phyloP scores from a whole-genome alignment of 176 grass and related monocot species.

The Lolium perenne region DNA sequence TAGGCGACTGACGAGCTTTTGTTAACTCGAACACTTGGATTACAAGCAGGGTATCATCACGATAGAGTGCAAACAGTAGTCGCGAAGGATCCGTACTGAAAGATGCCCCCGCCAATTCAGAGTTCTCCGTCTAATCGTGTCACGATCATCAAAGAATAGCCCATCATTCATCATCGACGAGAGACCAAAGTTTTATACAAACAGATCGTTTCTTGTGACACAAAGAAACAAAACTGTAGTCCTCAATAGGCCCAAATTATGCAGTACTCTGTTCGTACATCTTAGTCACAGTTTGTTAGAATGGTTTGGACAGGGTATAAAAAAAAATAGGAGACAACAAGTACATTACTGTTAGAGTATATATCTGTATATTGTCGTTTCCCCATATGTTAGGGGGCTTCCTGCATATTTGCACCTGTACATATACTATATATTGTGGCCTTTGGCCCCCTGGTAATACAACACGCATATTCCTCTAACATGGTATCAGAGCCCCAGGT shows the following conservation, averaged over 20 bases:
- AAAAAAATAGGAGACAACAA: not conserved
- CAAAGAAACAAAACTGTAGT: constrained; percentile 11
- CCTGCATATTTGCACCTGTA: too few species aligned
- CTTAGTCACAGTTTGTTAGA: constrained; percentile 41
- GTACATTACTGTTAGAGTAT: too few species aligned
- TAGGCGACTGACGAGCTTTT: not conserved
- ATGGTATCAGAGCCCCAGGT: too few species aligned
- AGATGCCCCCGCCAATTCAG: constrained; percentile 44
- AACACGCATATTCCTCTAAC: too few species aligned
- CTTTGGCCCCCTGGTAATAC: too few species aligned
- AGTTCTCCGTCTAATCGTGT: constrained; percentile 14
- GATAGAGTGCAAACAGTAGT: not conserved
- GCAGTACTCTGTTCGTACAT: constrained; percentile 25
- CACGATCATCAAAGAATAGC: constrained; percentile 34
- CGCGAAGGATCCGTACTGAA: constrained; percentile 19
- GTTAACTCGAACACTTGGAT: not conserved
- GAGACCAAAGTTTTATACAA: not conserved
- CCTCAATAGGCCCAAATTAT: constrained; percentile 7
- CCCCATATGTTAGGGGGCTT: too few species aligned
- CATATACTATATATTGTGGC: too few species aligned
- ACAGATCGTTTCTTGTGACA: constrained; percentile 30
- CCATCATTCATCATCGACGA: constrained; percentile 11
- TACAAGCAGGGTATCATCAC: not conserved
- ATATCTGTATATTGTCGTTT: too few species aligned
- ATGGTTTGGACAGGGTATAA: constrained; percentile 10